Evolutionary conservation across 495 filamentous ascomycete genomes (phyloP).

Genomic region (Daldinia bambusicola): DNA sequence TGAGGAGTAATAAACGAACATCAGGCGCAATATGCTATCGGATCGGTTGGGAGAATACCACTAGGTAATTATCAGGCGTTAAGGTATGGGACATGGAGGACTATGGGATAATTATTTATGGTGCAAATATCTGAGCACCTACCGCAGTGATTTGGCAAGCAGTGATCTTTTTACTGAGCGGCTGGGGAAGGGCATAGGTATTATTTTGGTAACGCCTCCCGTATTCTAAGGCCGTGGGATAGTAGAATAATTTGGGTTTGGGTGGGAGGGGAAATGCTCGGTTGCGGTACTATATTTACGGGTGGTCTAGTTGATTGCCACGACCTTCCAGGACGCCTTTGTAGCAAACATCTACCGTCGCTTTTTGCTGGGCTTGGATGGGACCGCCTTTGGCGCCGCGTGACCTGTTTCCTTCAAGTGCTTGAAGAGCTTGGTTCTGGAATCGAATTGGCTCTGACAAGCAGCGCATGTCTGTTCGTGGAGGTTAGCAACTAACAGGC

Average conservation of each 20-base stretch:
- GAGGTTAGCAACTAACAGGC: slow-evolving; percentile 14
- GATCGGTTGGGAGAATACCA: slow-evolving; percentile 39
- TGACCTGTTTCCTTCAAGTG: slow-evolving; percentile 75
- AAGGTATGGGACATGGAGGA: slow-evolving; percentile 17
- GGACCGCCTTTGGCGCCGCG: slow-evolving; percentile 59
- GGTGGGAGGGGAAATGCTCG: slow-evolving; percentile 10
- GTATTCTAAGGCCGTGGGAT: background rate
- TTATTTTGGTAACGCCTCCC: background rate
- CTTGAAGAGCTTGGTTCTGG: slow-evolving; percentile 75
- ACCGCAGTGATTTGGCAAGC: slow-evolving; percentile 27
- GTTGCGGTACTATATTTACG: background rate
- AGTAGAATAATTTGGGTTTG: slow-evolving; percentile 7
- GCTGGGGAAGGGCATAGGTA: background rate
- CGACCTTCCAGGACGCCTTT: slow-evolving; percentile 1
- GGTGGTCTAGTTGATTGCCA: slow-evolving; percentile 8
- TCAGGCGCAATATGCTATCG: slow-evolving; percentile 46
- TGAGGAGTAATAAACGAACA: slow-evolving; percentile 48
- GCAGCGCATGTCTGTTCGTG: slow-evolving; percentile 62
- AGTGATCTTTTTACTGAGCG: slow-evolving; percentile 16
- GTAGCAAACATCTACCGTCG: slow-evolving; percentile 45
- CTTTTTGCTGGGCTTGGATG: slow-evolving; percentile 50
- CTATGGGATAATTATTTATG: slow-evolving; percentile 22
- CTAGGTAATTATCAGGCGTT: slow-evolving; percentile 40
- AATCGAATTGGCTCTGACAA: slow-evolving; percentile 71
- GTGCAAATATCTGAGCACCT: slow-evolving; percentile 39